Evolutionary conservation across 2,329 filamentous ascomycete genomes (phyloP).

Genomic region (Aspergillus floridensis): DNA sequence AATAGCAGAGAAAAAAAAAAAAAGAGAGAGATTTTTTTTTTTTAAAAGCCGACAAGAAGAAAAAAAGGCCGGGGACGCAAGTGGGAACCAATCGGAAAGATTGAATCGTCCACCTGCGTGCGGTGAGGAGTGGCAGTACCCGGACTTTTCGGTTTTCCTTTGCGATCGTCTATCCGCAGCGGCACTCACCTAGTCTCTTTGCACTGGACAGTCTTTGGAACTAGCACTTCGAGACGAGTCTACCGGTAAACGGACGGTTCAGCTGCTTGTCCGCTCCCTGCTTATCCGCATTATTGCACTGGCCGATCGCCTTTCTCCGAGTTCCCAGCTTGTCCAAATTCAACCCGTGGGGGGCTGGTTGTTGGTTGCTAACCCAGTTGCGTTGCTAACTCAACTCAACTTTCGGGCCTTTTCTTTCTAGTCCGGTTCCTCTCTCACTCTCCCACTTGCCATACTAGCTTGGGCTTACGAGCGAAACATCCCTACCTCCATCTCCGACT

Average conservation of each 20-base stretch:
- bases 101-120: neutral
- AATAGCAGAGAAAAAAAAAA: constrained; percentile 14
- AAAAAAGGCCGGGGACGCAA: neutral
- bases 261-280: neutral
- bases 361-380: neutral
- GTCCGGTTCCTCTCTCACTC: too few species aligned
- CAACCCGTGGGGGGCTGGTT: neutral
- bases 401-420: neutral
- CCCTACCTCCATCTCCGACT: neutral
- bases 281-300: neutral
- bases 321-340: neutral
- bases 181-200: too few species aligned
- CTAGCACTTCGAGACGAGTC: too few species aligned
- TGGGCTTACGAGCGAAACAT: neutral
- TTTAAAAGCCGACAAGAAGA: neutral
- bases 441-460: neutral
- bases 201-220: too few species aligned
- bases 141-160: neutral
- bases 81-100: neutral
- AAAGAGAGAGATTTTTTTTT: too few species aligned
- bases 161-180: too few species aligned
- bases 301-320: neutral
- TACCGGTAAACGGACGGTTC: too few species aligned
- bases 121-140: neutral
- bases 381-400: neutral